Percentiles rank a stretch among this genome's conserved stretches.
Conservation (phyloP, 2,329 filamentous ascomycete species). For the Cercospora sojina region DNA sequence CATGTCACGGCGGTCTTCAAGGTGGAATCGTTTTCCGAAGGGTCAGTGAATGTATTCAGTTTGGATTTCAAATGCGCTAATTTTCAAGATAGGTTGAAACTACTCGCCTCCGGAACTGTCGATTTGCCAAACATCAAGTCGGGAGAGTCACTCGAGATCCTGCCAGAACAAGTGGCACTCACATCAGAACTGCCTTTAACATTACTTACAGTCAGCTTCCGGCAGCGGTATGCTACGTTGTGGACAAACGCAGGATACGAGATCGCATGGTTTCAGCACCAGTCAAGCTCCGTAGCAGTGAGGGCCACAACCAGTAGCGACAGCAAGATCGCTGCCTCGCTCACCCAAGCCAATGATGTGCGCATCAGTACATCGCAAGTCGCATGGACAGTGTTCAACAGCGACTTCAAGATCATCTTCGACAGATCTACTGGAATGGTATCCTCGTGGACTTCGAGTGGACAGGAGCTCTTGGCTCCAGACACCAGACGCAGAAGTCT, state of each 20-base stretch:
- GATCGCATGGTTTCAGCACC: slow-evolving; percentile 29
- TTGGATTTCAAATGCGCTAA: slow-evolving; percentile 21
- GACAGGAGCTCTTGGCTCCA: slow-evolving; percentile 38
- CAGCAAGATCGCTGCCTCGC: neutral
- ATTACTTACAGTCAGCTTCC: slow-evolving; percentile 50
- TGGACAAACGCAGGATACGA: slow-evolving; percentile 44
- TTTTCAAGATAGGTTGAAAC: slow-evolving; percentile 14
- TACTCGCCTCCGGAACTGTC: slow-evolving; percentile 8
- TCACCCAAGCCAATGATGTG: neutral
- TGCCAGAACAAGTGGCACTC: slow-evolving; percentile 23
- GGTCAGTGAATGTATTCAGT: neutral
- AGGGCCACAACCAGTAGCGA: neutral
- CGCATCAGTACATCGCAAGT: slow-evolving; percentile 13
- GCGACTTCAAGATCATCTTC: slow-evolving; percentile 16
- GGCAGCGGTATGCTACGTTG: slow-evolving; percentile 43
- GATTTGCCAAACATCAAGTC: slow-evolving; percentile 8
- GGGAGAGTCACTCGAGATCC: slow-evolving; percentile 1
- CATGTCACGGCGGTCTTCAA: slow-evolving; percentile 19
- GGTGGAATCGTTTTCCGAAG: slow-evolving; percentile 10
- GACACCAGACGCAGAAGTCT: slow-evolving; percentile 12
- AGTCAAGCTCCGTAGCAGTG: slow-evolving; percentile 1
- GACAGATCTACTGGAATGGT: slow-evolving; percentile 9
- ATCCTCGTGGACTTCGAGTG: slow-evolving; percentile 42
- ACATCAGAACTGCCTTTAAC: slow-evolving; percentile 23
- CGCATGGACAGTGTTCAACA: slow-evolving; percentile 7